Percentiles rank a stretch among this genome's conserved stretches.
Evolutionary conservation across 805 yeast species (phyloP).

Genomic region (Maudiozyma saulgeensis): DNA sequence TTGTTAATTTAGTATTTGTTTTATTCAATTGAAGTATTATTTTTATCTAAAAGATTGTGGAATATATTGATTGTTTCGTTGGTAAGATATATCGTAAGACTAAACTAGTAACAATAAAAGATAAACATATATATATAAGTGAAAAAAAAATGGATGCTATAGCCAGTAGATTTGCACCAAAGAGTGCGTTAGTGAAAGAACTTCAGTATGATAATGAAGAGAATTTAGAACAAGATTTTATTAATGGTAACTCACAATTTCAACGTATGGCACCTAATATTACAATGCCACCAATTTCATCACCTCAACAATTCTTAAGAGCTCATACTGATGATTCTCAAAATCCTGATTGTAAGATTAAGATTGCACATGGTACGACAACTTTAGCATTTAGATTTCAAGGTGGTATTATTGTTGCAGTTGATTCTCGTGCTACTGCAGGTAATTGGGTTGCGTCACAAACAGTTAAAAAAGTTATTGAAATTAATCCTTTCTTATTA

Average conservation of each 20-base stretch:
- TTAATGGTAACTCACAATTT: constrained; percentile 25
- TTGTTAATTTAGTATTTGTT: too few species aligned
- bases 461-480: constrained; percentile 93
- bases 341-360: constrained; percentile 90
- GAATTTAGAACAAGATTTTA: constrained; percentile 27
- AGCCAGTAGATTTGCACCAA: constrained; percentile 21
- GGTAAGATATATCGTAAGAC: too few species aligned
- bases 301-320: constrained; percentile 85
- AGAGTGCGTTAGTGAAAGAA: constrained; percentile 19
- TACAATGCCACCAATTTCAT: constrained; percentile 71
- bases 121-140: not conserved
- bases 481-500: constrained; percentile 85
- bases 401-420: constrained; percentile 93
- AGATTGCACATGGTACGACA: constrained; percentile 98
- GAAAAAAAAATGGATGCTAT: constrained; percentile 24
- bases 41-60: too few species aligned
- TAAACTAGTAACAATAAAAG: too few species aligned
- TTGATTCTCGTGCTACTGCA: constrained; percentile 95
- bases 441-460: constrained; percentile 98
- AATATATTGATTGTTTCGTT: too few species aligned
- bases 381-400: constrained; percentile 92
- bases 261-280: constrained; percentile 46
- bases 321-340: constrained; percentile 96
- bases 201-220: constrained; percentile 27
- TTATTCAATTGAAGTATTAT: too few species aligned